Conservation (phyloP, 2,329 filamentous ascomycete species). For the Diaporthe destruens region DNA sequence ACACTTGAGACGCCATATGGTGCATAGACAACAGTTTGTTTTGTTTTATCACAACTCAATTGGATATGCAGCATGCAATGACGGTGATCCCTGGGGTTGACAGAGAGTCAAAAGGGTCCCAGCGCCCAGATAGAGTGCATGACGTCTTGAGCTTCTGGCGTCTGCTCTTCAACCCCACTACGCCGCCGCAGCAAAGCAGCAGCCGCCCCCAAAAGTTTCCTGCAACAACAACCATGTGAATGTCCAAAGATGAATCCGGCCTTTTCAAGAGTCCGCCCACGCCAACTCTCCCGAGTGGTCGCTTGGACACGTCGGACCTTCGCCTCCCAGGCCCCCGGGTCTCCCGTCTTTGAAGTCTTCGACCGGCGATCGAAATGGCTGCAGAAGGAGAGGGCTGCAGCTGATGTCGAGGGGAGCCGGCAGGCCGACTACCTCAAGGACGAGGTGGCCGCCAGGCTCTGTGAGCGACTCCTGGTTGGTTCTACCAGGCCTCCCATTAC, state of each 20-base stretch:
- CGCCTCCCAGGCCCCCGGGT: conserved; percentile 82
- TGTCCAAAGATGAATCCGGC: conserved; percentile 37
- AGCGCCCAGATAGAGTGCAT: conserved; percentile 13
- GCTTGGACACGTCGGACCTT: conserved; percentile 66
- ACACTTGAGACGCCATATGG: neutral
- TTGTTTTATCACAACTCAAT: neutral
- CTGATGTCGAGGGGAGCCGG: conserved; percentile 77
- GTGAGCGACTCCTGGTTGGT: conserved; percentile 83
- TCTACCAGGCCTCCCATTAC: neutral
- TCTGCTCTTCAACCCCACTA: conserved; percentile 26
- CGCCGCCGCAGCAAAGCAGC: neutral
- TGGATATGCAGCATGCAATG: neutral
- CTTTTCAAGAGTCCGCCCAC: conserved; percentile 37
- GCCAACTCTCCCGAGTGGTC: conserved; percentile 20
- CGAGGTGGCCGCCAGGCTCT: conserved; percentile 86
- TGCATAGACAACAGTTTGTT: neutral
- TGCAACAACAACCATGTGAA: conserved; percentile 36
- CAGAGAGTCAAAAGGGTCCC: neutral
- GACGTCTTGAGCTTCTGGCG: conserved; percentile 30
- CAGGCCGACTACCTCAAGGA: conserved; percentile 93
- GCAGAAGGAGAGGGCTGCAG: conserved; percentile 88
- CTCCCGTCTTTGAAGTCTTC: conserved; percentile 89
- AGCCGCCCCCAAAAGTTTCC: neutral
- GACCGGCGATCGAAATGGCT: conserved; percentile 88
- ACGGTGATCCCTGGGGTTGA: neutral